These are phyloP conservation scores for Microcos paniculata DNA, from an alignment of 345 rosid species.

Conservation along the genomic window DNA sequence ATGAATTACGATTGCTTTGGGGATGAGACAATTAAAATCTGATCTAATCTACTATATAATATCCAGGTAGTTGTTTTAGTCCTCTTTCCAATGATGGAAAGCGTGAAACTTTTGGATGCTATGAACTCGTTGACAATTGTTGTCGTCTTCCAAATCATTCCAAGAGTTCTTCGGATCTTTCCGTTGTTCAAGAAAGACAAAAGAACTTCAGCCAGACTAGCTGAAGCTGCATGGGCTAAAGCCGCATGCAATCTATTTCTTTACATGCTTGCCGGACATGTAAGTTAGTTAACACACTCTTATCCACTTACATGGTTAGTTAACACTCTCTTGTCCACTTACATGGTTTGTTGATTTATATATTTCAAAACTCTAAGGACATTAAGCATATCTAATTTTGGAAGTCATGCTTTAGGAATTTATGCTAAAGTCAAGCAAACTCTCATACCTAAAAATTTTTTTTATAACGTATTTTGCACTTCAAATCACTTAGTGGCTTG, in stretches of 20 bases:
- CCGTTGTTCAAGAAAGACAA: constrained; percentile 79
- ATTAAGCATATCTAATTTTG: too few species aligned
- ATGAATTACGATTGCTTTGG: not conserved
- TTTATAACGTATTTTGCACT: not conserved
- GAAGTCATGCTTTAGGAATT: too few species aligned
- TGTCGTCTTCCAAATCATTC: constrained; percentile 69
- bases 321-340: not conserved
- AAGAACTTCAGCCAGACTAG: constrained; percentile 75
- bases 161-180: constrained; percentile 68
- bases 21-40: too few species aligned
- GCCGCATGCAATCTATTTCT: constrained; percentile 84
- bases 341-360: too few species aligned
- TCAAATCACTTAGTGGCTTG: too few species aligned
- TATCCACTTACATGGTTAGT: constrained; percentile 29
- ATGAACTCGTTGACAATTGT: constrained; percentile 70
- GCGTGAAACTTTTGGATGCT: constrained; percentile 47
- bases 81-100: constrained; percentile 48
- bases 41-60: not conserved
- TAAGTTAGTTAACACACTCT: constrained; percentile 29
- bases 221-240: constrained; percentile 94
- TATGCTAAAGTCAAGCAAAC: too few species aligned
- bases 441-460: too few species aligned
- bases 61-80: constrained; percentile 56
- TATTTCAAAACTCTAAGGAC: too few species aligned
- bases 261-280: constrained; percentile 96